These are phyloP conservation scores for Alternaria conjuncta DNA, from an alignment of 2,329 filamentous ascomycete species.

Conservation along the genomic window DNA sequence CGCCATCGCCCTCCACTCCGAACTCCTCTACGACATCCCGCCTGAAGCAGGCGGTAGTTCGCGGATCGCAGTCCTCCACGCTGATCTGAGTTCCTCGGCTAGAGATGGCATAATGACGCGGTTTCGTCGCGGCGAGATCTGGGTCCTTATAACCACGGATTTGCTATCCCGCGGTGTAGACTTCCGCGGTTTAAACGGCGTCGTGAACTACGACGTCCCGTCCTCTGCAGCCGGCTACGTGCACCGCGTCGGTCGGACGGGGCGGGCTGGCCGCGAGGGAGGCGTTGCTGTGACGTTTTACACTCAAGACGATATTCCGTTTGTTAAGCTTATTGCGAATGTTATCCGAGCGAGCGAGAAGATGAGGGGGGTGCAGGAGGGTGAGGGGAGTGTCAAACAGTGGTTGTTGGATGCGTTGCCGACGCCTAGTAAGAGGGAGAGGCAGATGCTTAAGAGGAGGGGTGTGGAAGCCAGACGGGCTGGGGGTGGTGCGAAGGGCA, in stretches of 20 bases:
- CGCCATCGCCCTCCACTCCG: conserved; percentile 83
- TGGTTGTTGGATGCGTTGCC: conserved; percentile 92
- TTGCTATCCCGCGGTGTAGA: conserved; percentile 91
- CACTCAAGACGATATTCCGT: conserved; percentile 91
- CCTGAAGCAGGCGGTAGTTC: conserved; percentile 82
- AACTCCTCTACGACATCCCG: conserved; percentile 94
- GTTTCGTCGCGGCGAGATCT: conserved; percentile 91
- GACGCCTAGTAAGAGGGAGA: conserved; percentile 80
- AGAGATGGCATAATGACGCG: conserved; percentile 84
- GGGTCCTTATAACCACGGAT: conserved; percentile 96
- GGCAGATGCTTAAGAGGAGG: conserved; percentile 78
- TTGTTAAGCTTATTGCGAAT: conserved; percentile 89
- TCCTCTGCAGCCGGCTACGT: conserved; percentile 90
- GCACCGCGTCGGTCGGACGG: conserved; percentile 90
- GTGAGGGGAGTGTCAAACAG: conserved; percentile 57
- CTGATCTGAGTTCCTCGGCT: conserved; percentile 76
- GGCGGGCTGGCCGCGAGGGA: conserved; percentile 83
- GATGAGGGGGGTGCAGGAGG: conserved; percentile 56
- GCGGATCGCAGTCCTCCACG: conserved; percentile 89
- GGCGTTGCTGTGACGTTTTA: conserved; percentile 94
- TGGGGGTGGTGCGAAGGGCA: no score
- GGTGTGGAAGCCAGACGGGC: no score
- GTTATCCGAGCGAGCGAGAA: conserved; percentile 86
- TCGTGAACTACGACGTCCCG: conserved; percentile 97
- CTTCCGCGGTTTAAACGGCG: conserved; percentile 92